These are phyloP conservation scores for Talaromyces rugulosus DNA, from an alignment of 2,329 filamentous ascomycete species.

Conservation along the genomic window DNA sequence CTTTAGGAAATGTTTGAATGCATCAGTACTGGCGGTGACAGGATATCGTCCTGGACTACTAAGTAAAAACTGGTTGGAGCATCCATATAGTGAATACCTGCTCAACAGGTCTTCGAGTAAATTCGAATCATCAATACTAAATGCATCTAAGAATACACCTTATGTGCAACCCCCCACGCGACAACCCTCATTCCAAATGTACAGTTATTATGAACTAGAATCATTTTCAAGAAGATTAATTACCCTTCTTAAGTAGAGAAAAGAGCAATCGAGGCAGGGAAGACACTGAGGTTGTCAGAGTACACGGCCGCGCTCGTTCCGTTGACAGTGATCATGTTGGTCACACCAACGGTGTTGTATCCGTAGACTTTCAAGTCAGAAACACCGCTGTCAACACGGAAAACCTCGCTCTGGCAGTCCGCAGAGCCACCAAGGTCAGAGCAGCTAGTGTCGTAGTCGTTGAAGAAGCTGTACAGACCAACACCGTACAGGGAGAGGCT, in stretches of 20 bases:
- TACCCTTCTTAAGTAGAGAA: constrained; percentile 20
- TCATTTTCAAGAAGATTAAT: neutral
- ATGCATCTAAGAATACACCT: neutral
- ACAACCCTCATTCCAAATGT: neutral
- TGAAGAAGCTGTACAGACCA: constrained; percentile 53
- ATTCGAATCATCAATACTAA: neutral
- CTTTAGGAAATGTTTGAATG: neutral
- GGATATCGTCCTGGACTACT: neutral
- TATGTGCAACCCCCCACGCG: neutral
- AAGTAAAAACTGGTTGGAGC: neutral
- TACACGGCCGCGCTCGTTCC: constrained; percentile 40
- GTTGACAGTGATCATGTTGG: constrained; percentile 44
- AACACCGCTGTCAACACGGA: constrained; percentile 40
- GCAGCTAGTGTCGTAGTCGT: constrained; percentile 47
- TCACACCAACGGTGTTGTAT: constrained; percentile 44
- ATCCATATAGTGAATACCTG: neutral
- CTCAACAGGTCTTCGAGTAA: neutral
- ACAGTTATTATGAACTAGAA: neutral
- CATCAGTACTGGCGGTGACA: neutral
- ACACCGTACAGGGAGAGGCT: constrained; percentile 49
- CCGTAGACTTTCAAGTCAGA: constrained; percentile 37
- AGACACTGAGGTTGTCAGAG: constrained; percentile 46
- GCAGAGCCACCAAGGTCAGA: constrained; percentile 34
- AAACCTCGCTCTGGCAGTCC: constrained; percentile 48
- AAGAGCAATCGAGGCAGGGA: constrained; percentile 40